These are phyloP conservation scores for Patellaria atrata DNA, from an alignment of 495 filamentous ascomycete genomes.

Conservation along the genomic window DNA sequence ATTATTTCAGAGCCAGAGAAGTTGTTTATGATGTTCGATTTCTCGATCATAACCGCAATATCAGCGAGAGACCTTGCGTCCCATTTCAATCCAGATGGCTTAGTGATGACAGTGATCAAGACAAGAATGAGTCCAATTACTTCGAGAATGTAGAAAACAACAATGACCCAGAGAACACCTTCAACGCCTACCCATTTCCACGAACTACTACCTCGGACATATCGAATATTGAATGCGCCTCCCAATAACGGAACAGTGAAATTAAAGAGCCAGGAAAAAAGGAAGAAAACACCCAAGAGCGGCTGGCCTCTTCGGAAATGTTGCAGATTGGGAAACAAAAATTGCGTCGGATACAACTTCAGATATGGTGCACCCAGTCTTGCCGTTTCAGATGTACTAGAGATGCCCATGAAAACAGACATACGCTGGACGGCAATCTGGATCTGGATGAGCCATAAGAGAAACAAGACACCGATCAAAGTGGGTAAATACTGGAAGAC, in stretches of 20 bases:
- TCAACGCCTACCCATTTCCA: constrained; percentile 74
- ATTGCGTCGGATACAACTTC: constrained; percentile 38
- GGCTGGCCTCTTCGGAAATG: constrained; percentile 42
- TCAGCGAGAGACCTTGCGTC: constrained; percentile 71
- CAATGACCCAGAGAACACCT: constrained; percentile 61
- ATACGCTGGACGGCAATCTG: constrained; percentile 62
- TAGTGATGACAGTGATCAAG: constrained; percentile 34
- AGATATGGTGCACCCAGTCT: constrained; percentile 39
- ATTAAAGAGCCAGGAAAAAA: constrained; percentile 47
- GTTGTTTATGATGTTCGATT: constrained; percentile 61
- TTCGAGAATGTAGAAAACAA: constrained; percentile 57
- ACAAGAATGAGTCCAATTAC: constrained; percentile 47
- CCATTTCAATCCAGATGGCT: constrained; percentile 66
- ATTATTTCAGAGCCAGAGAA: constrained; percentile 49
- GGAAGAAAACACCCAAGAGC: constrained; percentile 38
- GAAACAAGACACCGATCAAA: constrained; percentile 53
- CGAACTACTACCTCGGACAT: constrained; percentile 27
- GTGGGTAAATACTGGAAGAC: constrained; percentile 73
- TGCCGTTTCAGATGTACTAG: constrained; percentile 36
- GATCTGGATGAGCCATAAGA: constrained; percentile 61
- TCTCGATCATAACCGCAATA: constrained; percentile 55
- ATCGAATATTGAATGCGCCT: constrained; percentile 46
- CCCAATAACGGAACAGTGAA: constrained; percentile 53
- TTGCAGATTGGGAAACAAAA: constrained; percentile 43
- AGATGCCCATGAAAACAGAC: constrained; percentile 62